Base-by-base conservation (phyloP, 1,139 yeast genomes). In the Debaryomycetaceae sp. region DNA sequence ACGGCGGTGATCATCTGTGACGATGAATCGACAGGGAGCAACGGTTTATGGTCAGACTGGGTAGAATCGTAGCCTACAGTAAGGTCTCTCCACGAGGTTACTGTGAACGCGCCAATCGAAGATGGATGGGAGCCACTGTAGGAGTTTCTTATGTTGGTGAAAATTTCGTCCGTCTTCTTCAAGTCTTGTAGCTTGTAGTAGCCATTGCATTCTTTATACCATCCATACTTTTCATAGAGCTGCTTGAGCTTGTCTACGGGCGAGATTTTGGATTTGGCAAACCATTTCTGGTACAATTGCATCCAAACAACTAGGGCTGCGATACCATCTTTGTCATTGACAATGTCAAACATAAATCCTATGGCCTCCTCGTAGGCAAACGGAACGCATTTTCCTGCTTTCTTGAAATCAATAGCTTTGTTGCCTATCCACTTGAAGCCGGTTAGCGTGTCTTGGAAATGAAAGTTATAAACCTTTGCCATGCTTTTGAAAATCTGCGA, bases 351-450 rank as follows among this genome's bases (percentile, higher is more conserved):
- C 97, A 93, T 89, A 67, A 82, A 93, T 3, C 99, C 99, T 54
- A 93, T 86, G 5, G 98, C 98, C 59, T 93, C 99, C 62, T 93
- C 99, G 59, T 79, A 93, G 0, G 88, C 97, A 69, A 90, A 89
- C 0, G 97, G 96, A 1, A 91, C 96, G 6, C 45, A 54, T 55
- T 60, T 81, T 0, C 96, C 96, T 37, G 78, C 63, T 0, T 60
- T 53, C 51, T 85, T 89, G 46, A 87, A 69, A 24, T 84, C 87
- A 34, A 85, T 80, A 1, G 97, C 95, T 50, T 82, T 78, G 61
- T 93, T 93, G 3, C 98, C 99, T 42, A 93, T 86, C 99, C 99
- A 93, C 65, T 93, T 93, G 70, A 93, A 93, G 1, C 99, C 98
- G 0, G 98, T 93, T 44, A 93, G 71, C 0, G 98, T 91, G 49